A percentile compares a stretch with the other conserved stretches of the same genome.
phyloP scores from a whole-genome alignment of 2,329 filamentous ascomycete genomes.

The Arthrobotrys megalospora region DNA sequence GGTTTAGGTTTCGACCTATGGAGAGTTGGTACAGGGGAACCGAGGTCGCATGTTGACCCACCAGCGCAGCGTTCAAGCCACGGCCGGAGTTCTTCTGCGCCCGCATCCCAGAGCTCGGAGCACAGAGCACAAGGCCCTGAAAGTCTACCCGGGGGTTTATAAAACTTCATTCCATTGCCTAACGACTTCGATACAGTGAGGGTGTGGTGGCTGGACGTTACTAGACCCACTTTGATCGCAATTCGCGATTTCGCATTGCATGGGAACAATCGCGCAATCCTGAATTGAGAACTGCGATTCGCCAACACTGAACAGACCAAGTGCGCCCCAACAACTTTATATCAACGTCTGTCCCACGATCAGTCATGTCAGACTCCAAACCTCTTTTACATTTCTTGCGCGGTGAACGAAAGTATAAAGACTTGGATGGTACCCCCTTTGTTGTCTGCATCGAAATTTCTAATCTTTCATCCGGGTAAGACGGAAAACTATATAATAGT shows the following conservation, averaged over 20 bases:
- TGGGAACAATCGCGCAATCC: slow-evolving; percentile 5
- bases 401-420: no score
- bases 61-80: background rate
- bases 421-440: no score
- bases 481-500: no score
- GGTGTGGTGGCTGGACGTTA: background rate
- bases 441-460: no score
- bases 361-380: background rate
- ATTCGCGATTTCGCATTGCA: slow-evolving; percentile 2
- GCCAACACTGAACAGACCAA: background rate
- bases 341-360: background rate
- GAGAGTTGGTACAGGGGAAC: no score
- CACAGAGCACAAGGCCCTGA: background rate
- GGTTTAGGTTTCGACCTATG: no score
- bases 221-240: background rate
- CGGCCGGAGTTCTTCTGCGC: background rate
- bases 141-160: background rate
- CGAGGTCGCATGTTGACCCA: no score
- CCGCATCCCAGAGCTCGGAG: background rate
- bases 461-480: no score
- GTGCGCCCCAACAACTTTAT: background rate
- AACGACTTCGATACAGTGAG: background rate
- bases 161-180: no score
- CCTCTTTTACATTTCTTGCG: background rate
- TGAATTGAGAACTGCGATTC: slow-evolving; percentile 1